phyloP scores from a whole-genome alignment of 805 yeast species.

The Metschnikowia santaceciliae region DNA sequence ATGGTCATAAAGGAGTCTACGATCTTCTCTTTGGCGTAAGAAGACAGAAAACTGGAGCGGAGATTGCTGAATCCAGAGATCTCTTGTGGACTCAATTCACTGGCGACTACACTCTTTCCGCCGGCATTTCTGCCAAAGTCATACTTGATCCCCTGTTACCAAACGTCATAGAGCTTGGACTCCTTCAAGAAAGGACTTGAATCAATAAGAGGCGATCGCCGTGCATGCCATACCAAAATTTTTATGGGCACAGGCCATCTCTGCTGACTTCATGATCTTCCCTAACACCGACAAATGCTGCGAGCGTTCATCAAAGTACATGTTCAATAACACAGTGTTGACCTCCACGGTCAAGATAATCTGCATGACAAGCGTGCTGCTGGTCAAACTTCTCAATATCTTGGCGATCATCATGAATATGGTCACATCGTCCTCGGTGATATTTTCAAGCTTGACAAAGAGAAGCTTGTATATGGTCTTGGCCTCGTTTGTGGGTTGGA shows the following conservation, averaged over 20 bases:
- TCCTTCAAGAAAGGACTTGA: conserved; percentile 84
- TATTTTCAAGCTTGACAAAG: conserved; percentile 21
- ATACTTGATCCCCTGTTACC: conserved; percentile 53
- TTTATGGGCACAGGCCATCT: conserved; percentile 19
- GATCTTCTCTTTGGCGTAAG: conserved; percentile 42
- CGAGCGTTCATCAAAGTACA: conserved; percentile 24
- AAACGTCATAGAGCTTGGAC: conserved; percentile 61
- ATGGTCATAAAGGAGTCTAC: no score
- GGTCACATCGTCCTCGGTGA: conserved; percentile 21
- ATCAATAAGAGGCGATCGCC: conserved; percentile 31
- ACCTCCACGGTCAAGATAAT: conserved; percentile 32
- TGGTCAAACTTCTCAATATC: conserved; percentile 32
- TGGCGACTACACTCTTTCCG: conserved; percentile 23
- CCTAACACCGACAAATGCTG: conserved; percentile 13
- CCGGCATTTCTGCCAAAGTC: conserved; percentile 32
- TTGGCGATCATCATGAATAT: conserved; percentile 37
- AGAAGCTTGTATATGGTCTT: conserved; percentile 26
- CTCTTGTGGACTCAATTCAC: conserved; percentile 41
- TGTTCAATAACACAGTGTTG: conserved; percentile 24
- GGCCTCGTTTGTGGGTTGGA: conserved; percentile 32
- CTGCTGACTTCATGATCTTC: conserved; percentile 12
- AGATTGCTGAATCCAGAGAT: conserved; percentile 43
- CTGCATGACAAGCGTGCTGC: conserved; percentile 33
- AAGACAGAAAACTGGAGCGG: conserved; percentile 34
- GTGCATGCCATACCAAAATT: conserved; percentile 26